phyloP scores from a whole-genome alignment of 768 basidiomycete genomes.

The Leccinum longicurvipes region DNA sequence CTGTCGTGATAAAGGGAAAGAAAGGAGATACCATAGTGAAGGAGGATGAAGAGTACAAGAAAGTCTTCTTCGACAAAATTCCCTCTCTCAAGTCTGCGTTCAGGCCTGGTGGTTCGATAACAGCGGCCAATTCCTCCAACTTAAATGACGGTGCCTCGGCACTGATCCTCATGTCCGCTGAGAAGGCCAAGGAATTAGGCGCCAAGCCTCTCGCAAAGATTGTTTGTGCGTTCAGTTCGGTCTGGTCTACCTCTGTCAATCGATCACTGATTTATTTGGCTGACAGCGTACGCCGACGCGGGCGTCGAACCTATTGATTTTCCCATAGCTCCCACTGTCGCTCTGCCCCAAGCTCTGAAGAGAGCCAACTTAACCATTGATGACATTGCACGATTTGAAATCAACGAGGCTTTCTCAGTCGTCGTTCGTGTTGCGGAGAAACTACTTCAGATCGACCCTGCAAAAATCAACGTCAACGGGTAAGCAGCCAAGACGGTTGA shows the following conservation, averaged over 20 bases:
- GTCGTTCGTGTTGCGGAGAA: conserved; percentile 91
- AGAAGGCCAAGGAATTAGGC: conserved; percentile 88
- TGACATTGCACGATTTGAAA: conserved; percentile 90
- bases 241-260: background rate
- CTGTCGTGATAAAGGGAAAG: conserved; percentile 88
- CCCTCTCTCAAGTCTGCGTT: conserved; percentile 87
- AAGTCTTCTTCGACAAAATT: conserved; percentile 92
- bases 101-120: conserved; percentile 85
- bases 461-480: conserved; percentile 91
- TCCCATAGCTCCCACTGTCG: conserved; percentile 90
- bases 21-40: conserved; percentile 87
- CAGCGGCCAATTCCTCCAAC: conserved; percentile 93
- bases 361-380: conserved; percentile 77
- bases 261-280: conserved; percentile 2
- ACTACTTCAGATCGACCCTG: conserved; percentile 75
- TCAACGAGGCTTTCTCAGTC: conserved; percentile 98
- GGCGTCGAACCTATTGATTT: conserved; percentile 97
- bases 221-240: conserved; percentile 61
- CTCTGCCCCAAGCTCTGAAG: conserved; percentile 84
- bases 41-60: conserved; percentile 99
- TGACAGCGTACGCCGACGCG: conserved; percentile 89
- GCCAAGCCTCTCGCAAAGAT: conserved; percentile 92
- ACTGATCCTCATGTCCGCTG: conserved; percentile 89
- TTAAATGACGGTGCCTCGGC: conserved; percentile 97
- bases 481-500: conserved; percentile 34